Evolutionary conservation across 805 yeast genomes (phyloP), one percentile per base, ranked within the genome.

Genomic region (Blastobotrys chiropterorum): DNA sequence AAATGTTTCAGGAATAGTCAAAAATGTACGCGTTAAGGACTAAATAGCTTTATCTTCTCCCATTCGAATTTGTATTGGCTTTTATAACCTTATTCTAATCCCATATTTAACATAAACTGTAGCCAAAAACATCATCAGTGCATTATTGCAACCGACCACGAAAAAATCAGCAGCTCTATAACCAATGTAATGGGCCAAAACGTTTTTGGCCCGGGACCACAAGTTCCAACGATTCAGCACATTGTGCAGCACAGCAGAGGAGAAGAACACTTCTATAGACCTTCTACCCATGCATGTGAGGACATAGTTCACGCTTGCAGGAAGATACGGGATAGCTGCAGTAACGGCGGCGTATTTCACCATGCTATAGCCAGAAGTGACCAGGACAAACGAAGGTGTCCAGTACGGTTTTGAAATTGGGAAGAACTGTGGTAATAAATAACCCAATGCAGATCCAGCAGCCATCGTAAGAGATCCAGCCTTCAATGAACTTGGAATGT

Each of bases 321-420:
- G 72, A n/a, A 65, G 41, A 45, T 56, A 59, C 3, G 68, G 67
- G 17, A 60, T 11, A 1, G 53, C 40, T 11, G 55, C 50, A 15
- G 57, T 52, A 3, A 63, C 48, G 7, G 55, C 55, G 15, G 64
- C 55, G 44, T 58, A 67, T 51, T 67, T 67, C 49, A 65, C 49
- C 17, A 69, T 58, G 7, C 66, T 56, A 51, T 59, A 57, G 2
- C 73, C 73, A 19, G 61, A 59, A 3, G 71, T 56, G 16, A 61
- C 50, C 21, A 69, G 56, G 4, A 66, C 62, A 53, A 62, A 69
- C 31, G 67, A 54, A 3, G 71, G 69, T 2, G 70, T 65, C 73
- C 73, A 70, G 53, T 61, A 62, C 3, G 70, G 70, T 50, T 69
- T 68, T 16, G 68, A 62, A n/a, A 69, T 47, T 0, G 73, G 72